These are phyloP conservation scores for Acanthamoeba culbertsoni DNA, from an alignment of 208 protist genomes.

Conservation along the genomic window DNA sequence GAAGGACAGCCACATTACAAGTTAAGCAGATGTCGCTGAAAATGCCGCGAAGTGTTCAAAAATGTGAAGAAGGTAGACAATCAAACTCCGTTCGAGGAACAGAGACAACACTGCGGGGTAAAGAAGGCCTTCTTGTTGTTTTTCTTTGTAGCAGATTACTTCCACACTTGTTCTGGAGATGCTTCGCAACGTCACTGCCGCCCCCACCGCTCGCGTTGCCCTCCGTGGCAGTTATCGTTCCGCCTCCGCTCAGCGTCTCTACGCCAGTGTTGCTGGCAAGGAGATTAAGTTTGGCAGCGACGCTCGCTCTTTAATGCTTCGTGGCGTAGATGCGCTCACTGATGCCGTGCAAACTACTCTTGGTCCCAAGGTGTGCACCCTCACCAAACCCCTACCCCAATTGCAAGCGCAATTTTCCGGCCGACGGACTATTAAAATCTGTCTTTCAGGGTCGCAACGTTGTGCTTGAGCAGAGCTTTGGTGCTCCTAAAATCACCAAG, in stretches of 20 bases:
- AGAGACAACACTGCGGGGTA: not conserved
- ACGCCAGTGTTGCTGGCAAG: slow-evolving; percentile 81
- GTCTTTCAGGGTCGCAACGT: slow-evolving; percentile 94
- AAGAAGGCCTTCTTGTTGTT: too few relatives aligned
- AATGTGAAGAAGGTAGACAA: not conserved
- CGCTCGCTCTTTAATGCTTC: slow-evolving; percentile 91
- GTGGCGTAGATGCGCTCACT: slow-evolving; percentile 95
- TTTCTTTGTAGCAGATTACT: too few relatives aligned
- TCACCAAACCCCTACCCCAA: not conserved
- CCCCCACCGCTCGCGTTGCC: not conserved
- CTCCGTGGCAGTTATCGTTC: not conserved
- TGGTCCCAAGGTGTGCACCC: slow-evolving; percentile 91
- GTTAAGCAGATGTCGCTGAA: not conserved
- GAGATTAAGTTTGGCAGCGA: slow-evolving; percentile 96
- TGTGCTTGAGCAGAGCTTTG: slow-evolving; percentile 97
- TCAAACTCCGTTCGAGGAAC: not conserved
- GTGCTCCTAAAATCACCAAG: slow-evolving; percentile 99
- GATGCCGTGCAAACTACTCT: slow-evolving; percentile 97
- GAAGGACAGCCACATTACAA: too few relatives aligned
- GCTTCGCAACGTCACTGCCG: not conserved
- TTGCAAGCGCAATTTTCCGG: not conserved
- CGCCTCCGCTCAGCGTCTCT: not conserved
- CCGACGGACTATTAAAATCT: not conserved
- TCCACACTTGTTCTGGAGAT: too few relatives aligned
- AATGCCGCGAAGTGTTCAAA: not conserved